Evolutionary conservation across 164 flowering plant species (phyloP), one percentile per base, ranked within the genome.

Genomic region (Magnolia officinalis): DNA sequence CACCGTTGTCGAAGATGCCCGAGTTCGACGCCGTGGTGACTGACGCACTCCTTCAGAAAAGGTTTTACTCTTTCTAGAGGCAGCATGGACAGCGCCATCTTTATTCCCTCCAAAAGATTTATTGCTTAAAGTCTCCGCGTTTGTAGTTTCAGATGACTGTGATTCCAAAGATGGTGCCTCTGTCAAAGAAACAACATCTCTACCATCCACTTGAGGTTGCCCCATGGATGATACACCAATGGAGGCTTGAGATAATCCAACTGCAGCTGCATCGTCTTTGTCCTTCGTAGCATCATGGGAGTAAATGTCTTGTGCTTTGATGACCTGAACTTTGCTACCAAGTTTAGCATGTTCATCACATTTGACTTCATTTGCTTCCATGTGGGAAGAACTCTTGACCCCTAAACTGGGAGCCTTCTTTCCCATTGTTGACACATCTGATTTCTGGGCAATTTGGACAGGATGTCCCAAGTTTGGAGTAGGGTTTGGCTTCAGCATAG

Each of bases 401-500:
- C 13, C 24, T 66, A 66, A 23, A 66, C 69, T 11, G 4, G 14
- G 14, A 9, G 69, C 21, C 19, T n/a, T n/a, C 21, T 6, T 21
- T 63, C 65, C 65, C 19, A 18, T 21, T 63, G 65, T 63, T 16
- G 65, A 63, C 19, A 63, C 69, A 24, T 26, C 13, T 7, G 69
- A 66, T 26, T 66, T 13, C 69, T 0, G 69, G 29, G 5, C 69
- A 66, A 21, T 7, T 20, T 24, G 26, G 29, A 66, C 61, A 55
- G 61, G 61, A 55, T 11, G 13, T 55, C 10, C 61, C 10, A 11
- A 55, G 18, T 19, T 31, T 14, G 64, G 83, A 80, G 50, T 59
- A 20, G 70, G 71, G 10, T 37, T 72, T 23, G 63, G 71, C 49
- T 67, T 37, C 67, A 29, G 66, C 1, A 31, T 31, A 26, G 80